phyloP scores from a whole-genome alignment of 306 rosid genomes.

The Betula pendula region DNA sequence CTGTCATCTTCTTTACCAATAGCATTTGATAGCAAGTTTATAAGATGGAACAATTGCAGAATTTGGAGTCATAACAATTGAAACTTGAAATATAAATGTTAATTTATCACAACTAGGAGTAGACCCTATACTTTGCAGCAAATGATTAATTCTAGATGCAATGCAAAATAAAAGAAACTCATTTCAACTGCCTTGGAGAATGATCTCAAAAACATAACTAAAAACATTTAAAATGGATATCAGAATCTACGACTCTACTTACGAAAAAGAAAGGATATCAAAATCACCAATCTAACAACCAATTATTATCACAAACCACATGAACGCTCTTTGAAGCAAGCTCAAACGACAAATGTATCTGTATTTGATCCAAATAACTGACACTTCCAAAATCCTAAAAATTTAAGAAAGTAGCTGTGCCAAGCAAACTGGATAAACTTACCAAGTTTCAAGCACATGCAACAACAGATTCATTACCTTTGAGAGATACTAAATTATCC shows the following conservation, averaged over 20 bases:
- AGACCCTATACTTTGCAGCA: slow-evolving; percentile 1
- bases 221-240: background rate
- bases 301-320: background rate
- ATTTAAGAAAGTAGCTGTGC: background rate
- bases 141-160: background rate
- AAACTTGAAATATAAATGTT: background rate
- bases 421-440: background rate
- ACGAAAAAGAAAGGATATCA: background rate
- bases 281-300: background rate
- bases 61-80: background rate
- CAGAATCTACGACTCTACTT: background rate
- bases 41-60: background rate
- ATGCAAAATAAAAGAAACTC: background rate
- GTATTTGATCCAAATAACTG: background rate
- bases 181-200: background rate
- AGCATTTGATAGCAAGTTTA: background rate
- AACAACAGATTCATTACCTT: background rate
- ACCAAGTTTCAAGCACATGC: background rate
- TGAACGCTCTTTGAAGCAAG: background rate
- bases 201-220: background rate
- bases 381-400: background rate
- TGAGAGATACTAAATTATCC: background rate
- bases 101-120: background rate
- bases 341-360: background rate
- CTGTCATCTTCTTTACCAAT: slow-evolving; percentile 1